These are phyloP conservation scores for Trichoderma atroviride DNA, from an alignment of 2,329 filamentous ascomycete species.

Conservation along the genomic window DNA sequence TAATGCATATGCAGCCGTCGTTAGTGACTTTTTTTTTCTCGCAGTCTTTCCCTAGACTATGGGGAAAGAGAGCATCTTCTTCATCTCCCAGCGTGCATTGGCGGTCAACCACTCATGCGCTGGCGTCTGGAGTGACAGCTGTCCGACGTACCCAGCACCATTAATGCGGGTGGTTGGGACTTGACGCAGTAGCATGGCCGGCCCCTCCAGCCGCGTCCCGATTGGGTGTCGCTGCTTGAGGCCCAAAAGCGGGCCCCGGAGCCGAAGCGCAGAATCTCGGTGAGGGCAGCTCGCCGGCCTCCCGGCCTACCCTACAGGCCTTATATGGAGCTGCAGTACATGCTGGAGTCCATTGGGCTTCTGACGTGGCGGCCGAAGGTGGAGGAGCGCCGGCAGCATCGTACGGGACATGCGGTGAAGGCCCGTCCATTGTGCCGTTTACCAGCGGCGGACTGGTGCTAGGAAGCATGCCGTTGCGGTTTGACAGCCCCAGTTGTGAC, in stretches of 20 bases:
- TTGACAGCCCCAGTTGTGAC: slow-evolving; percentile 4
- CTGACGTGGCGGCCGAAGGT: slow-evolving; percentile 24
- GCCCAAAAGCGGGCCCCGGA: slow-evolving; percentile 11
- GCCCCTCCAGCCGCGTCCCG: slow-evolving; percentile 20
- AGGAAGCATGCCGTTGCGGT: background rate
- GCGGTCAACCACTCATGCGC: slow-evolving; percentile 20
- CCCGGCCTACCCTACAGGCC: slow-evolving; percentile 13
- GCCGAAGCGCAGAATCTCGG: slow-evolving; percentile 15
- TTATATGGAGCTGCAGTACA: background rate
- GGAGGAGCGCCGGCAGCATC: slow-evolving; percentile 21
- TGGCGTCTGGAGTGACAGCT: slow-evolving; percentile 8
- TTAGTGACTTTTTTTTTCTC: background rate
- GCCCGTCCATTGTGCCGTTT: slow-evolving; percentile 22
- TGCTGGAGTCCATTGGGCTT: slow-evolving; percentile 18
- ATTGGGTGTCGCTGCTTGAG: slow-evolving; percentile 3
- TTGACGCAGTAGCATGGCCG: slow-evolving; percentile 18
- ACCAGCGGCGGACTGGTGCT: slow-evolving; percentile 1
- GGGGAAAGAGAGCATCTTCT: background rate
- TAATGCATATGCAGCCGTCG: slow-evolving; percentile 18
- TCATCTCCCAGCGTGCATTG: slow-evolving; percentile 11
- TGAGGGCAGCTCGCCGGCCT: slow-evolving; percentile 8
- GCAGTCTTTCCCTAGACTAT: background rate
- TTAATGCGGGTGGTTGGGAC: slow-evolving; percentile 24
- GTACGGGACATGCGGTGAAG: slow-evolving; percentile 24
- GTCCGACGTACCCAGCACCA: slow-evolving; percentile 7